phyloP scores from a whole-genome alignment of 257 asterid genomes.

The Solanum sitiens region DNA sequence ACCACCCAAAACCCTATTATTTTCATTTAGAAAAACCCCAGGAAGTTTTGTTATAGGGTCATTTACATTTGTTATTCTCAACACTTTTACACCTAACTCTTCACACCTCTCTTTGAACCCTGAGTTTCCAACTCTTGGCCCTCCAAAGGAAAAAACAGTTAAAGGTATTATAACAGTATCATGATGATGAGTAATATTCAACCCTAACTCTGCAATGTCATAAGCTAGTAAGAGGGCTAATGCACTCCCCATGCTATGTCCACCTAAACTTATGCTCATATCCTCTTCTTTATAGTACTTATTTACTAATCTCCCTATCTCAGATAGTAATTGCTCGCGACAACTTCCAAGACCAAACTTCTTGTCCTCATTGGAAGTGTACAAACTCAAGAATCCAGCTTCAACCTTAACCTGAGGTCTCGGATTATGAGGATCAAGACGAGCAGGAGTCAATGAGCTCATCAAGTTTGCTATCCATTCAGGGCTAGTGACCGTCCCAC shows the following conservation, averaged over 20 bases:
- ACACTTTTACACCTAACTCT: constrained; percentile 47
- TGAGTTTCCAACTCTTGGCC: constrained; percentile 63
- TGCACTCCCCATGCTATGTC: constrained; percentile 79
- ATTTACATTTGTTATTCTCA: constrained; percentile 48
- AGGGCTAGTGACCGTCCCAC: constrained; percentile 45
- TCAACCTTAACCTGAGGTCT: constrained; percentile 48
- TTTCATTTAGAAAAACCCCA: constrained; percentile 49
- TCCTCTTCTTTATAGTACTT: constrained; percentile 21
- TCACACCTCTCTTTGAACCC: constrained; percentile 59
- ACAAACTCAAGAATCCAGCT: constrained; percentile 52
- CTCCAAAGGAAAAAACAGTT: constrained; percentile 59
- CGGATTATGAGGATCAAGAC: constrained; percentile 36
- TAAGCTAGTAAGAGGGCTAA: constrained; percentile 39
- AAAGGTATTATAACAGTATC: constrained; percentile 1
- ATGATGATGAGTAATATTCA: constrained; percentile 5
- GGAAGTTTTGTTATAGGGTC: constrained; percentile 68
- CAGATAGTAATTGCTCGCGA: constrained; percentile 56
- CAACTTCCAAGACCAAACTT: constrained; percentile 52
- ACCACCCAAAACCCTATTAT: constrained; percentile 33
- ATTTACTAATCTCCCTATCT: constrained; percentile 33
- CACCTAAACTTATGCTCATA: constrained; percentile 47
- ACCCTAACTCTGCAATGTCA: constrained; percentile 51
- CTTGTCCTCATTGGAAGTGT: constrained; percentile 25
- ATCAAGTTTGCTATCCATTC: constrained; percentile 62
- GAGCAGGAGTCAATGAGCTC: constrained; percentile 49